Evolutionary conservation across 768 basidiomycete species (phyloP).

Genomic region (Coprinopsis strossmayeri): DNA sequence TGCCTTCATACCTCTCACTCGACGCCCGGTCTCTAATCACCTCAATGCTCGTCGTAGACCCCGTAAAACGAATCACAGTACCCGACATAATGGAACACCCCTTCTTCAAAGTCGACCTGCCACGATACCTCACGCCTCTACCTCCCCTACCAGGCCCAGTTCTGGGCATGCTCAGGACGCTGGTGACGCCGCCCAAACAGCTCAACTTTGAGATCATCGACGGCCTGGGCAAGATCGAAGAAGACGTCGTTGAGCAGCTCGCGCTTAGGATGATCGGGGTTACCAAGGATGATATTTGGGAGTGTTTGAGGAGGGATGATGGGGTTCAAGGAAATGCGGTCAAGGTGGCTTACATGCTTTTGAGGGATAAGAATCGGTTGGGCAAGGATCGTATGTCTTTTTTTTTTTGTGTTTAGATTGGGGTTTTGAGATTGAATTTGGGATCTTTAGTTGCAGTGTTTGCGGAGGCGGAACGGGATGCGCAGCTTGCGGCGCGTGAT

Average conservation of each 20-base stretch:
- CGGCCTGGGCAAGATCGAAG: constrained; percentile 87
- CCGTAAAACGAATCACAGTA: constrained; percentile 90
- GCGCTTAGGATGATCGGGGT: constrained; percentile 65
- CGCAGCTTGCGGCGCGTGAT: constrained; percentile 72
- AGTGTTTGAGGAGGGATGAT: constrained; percentile 75
- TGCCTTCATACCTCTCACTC: constrained; percentile 72
- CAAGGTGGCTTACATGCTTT: constrained; percentile 93
- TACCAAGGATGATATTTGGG: constrained; percentile 78
- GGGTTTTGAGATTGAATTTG: background rate
- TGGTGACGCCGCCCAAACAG: constrained; percentile 62
- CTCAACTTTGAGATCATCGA: constrained; percentile 84
- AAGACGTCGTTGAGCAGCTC: constrained; percentile 83
- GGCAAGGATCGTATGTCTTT: constrained; percentile 72
- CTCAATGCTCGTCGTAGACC: constrained; percentile 90
- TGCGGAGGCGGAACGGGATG: constrained; percentile 84
- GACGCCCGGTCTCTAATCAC: constrained; percentile 78
- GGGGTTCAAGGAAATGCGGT: constrained; percentile 86
- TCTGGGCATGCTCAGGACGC: constrained; percentile 62
- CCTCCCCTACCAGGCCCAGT: constrained; percentile 75
- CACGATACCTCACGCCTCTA: constrained; percentile 79
- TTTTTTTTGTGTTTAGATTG: background rate
- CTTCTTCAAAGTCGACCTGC: constrained; percentile 83
- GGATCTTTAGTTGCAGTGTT: constrained; percentile 56
- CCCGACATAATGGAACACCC: constrained; percentile 87
- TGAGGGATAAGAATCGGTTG: constrained; percentile 81